Evolutionary conservation across 1,284 basidiomycete genomes (phyloP), one percentile per base, ranked within the genome.

Genomic region (Fomes fomentarius): DNA sequence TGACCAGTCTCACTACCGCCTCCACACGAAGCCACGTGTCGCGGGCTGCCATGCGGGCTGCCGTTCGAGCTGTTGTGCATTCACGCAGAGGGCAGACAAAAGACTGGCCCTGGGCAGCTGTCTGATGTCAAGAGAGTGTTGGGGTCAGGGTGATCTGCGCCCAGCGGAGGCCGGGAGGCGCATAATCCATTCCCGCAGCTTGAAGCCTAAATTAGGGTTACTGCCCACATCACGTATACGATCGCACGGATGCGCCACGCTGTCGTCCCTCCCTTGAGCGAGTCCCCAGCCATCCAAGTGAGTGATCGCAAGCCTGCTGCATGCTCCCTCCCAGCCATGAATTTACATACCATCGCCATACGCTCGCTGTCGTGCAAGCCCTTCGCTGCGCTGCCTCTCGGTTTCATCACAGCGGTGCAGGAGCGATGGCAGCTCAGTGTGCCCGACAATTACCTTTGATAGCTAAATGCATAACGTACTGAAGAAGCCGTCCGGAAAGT

Each of bases 201-300:
- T 50, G 59, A 57, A 61, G 59, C 59, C 59, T 61, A 61, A 61
- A 48, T 61, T 61, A 57, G 59, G 59, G 52, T 61, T 61, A 57
- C 55, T 41, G 35, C 39, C 38, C 48, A 10, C 46, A 47, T 50
- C 50, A 42, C 22, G 19, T 39, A 42, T 26, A 15, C 43, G 47
- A 54, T 57, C 48, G 43, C 37, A 42, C 50, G 37, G 31, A 22
- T 24, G 19, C 47, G 31, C 47, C 41, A 15, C 39, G 21, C 25
- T 38, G 33, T 31, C 25, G 5, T 31, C 38, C 6, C 38, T 22
- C 11, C 21, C 38, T 11, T n/a, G n/a, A n/a, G n/a, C n/a, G n/a
- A n/a, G n/a, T n/a, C n/a, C n/a, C n/a, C n/a, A n/a, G n/a, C n/a
- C n/a, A n/a, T n/a, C n/a, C n/a, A n/a, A n/a, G n/a, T n/a, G n/a